phyloP scores from a whole-genome alignment of 352 stramenopile genomes.

The Globisporangium cylindrosporum region DNA sequence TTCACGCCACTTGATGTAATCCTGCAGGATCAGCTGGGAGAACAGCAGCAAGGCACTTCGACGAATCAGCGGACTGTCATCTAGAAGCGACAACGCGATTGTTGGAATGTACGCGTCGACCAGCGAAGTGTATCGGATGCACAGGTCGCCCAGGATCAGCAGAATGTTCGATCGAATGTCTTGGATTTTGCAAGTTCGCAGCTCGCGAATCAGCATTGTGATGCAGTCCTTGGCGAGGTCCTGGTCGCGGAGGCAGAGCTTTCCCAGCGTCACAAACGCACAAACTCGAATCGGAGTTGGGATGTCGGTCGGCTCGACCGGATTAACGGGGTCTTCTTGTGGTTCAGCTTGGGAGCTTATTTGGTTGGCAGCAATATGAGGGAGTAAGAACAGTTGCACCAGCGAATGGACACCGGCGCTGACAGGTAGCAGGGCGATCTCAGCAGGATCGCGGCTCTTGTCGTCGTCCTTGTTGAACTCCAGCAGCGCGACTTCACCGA shows the following conservation, averaged over 20 bases:
- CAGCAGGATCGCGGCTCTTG: conserved; percentile 36
- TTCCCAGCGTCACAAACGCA: conserved; percentile 93
- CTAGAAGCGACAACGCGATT: conserved; percentile 93
- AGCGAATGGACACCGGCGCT: conserved; percentile 47
- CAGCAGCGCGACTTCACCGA: conserved; percentile 76
- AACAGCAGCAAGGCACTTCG: conserved; percentile 95
- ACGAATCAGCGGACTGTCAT: conserved; percentile 85
- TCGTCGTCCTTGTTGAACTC: conserved; percentile 80
- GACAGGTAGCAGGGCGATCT: conserved; percentile 53
- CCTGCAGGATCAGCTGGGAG: conserved; percentile 94
- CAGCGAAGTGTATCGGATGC: conserved; percentile 95
- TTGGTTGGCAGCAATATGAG: conserved; percentile 42
- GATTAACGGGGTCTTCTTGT: conserved; percentile 22
- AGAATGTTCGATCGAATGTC: conserved; percentile 96
- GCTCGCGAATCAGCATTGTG: conserved; percentile 94
- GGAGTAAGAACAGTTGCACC: conserved; percentile 77
- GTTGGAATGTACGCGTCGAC: conserved; percentile 95
- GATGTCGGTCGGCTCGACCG: conserved; percentile 34
- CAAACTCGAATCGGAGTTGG: conserved; percentile 86
- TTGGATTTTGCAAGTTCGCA: conserved; percentile 77
- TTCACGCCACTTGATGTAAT: conserved; percentile 98
- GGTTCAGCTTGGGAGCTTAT: conserved; percentile 14
- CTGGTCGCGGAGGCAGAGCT: conserved; percentile 95
- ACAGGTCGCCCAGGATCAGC: conserved; percentile 95
- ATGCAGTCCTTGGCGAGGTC: conserved; percentile 91